These are phyloP conservation scores for Chenopodium formosanum DNA, from an alignment of 148 eudicot genomes.

Conservation along the genomic window DNA sequence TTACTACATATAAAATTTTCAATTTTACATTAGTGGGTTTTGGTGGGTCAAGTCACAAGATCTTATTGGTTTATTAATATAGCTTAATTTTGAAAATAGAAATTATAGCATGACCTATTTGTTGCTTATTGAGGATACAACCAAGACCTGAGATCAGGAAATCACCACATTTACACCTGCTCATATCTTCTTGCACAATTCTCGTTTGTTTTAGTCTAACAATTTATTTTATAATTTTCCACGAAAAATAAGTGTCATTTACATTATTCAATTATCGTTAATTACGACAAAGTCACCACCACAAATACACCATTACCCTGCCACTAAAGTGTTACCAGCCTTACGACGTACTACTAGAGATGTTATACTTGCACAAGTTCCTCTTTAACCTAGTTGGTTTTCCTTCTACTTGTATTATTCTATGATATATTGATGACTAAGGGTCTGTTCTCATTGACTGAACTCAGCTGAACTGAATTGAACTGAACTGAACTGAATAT, in stretches of 20 bases:
- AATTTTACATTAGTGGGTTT: constrained; percentile 12
- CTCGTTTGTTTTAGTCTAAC: not conserved
- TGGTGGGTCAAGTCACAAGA: constrained; percentile 10
- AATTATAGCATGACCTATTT: constrained; percentile 10
- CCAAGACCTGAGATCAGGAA: constrained; percentile 13
- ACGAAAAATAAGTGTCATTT: not conserved
- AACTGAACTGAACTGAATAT: no score
- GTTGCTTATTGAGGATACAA: constrained; percentile 23
- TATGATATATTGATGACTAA: no score
- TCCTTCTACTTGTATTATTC: no score
- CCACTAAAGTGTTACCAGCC: no score
- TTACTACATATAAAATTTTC: not conserved
- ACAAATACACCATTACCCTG: not conserved
- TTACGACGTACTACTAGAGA: no score
- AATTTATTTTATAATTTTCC: not conserved
- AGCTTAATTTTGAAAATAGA: not conserved
- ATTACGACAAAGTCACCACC: not conserved
- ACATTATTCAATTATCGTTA: not conserved
- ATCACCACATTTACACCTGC: constrained; percentile 16
- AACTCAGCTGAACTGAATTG: no score
- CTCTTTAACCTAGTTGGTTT: no score
- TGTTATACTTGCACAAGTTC: no score
- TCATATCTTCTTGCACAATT: constrained; percentile 1
- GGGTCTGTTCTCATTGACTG: no score
- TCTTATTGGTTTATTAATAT: not conserved